Conservation (phyloP, 768 basidiomycete genomes). For the Kwoniella sp. region DNA sequence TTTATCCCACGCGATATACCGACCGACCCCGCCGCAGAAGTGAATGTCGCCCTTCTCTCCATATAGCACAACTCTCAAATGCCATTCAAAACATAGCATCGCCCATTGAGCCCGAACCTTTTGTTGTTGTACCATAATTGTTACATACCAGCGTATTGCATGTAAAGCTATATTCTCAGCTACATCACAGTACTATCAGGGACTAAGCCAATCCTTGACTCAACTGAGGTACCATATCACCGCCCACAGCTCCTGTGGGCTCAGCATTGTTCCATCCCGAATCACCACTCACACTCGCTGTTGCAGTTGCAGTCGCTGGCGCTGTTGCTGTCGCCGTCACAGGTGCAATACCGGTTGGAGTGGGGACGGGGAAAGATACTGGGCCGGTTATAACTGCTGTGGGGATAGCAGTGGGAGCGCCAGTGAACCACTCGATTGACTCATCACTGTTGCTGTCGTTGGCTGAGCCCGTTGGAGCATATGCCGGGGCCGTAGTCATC, state of each 20-base stretch:
- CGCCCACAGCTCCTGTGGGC: slow-evolving; percentile 17
- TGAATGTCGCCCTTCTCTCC: too few relatives aligned
- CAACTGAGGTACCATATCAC: slow-evolving; percentile 23
- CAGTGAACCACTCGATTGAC: not conserved
- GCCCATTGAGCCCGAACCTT: too few relatives aligned
- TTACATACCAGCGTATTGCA: too few relatives aligned
- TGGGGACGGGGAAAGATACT: slow-evolving; percentile 2
- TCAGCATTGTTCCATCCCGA: slow-evolving; percentile 6
- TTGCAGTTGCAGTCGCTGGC: not conserved
- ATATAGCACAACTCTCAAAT: too few relatives aligned
- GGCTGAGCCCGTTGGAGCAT: not conserved
- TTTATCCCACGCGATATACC: too few relatives aligned
- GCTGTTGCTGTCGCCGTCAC: slow-evolving; percentile 5
- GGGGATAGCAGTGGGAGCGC: not conserved
- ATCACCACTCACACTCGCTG: not conserved
- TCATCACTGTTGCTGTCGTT: not conserved
- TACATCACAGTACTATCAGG: too few relatives aligned
- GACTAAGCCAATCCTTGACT: slow-evolving; percentile 25
- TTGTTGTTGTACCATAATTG: too few relatives aligned
- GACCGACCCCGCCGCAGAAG: too few relatives aligned
- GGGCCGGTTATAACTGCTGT: slow-evolving; percentile 2
- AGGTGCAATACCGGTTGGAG: slow-evolving; percentile 1
- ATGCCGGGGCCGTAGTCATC: slow-evolving; percentile 9
- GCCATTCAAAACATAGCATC: too few relatives aligned
- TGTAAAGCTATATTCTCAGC: too few relatives aligned